phyloP scores from a whole-genome alignment of 1,139 yeast genomes.

The Saccharomyces hybrid region DNA sequence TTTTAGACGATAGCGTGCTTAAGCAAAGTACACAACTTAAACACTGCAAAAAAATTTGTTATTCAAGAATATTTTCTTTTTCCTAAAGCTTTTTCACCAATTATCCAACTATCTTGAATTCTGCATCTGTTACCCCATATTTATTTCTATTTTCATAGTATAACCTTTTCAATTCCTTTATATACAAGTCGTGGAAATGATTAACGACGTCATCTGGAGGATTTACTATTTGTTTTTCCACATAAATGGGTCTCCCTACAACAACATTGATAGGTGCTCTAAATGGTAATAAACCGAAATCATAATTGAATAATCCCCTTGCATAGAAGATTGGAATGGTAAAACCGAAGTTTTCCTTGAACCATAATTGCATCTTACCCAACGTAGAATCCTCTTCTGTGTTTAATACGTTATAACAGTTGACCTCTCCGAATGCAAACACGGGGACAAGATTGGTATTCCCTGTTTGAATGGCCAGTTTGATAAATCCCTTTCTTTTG shows the following conservation, averaged over 20 bases:
- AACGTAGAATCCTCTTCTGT: conserved; percentile 50
- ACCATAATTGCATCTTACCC: conserved; percentile 55
- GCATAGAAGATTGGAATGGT: conserved; percentile 91
- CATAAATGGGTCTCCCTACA: conserved; percentile 72
- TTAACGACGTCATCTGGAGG: conserved; percentile 50
- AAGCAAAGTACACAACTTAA: neutral
- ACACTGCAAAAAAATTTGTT: neutral
- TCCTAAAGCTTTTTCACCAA: neutral
- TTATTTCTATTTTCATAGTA: conserved; percentile 63
- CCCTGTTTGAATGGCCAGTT: conserved; percentile 73
- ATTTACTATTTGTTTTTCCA: conserved; percentile 42
- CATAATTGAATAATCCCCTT: conserved; percentile 85
- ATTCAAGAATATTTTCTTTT: neutral
- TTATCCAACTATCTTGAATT: conserved; percentile 33
- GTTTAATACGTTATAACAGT: conserved; percentile 56
- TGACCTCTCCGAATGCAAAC: conserved; percentile 89
- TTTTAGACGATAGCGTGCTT: neutral
- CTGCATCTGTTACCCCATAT: conserved; percentile 44
- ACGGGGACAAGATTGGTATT: conserved; percentile 78
- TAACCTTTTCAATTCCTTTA: conserved; percentile 56
- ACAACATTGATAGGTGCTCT: conserved; percentile 74
- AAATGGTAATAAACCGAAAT: conserved; percentile 84
- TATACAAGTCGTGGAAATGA: conserved; percentile 64
- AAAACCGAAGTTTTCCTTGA: conserved; percentile 67
- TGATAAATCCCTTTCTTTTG: conserved; percentile 82